Evolutionary conservation across 2,329 filamentous ascomycete genomes (phyloP), one percentile per base, ranked within the genome.

Genomic region (Zopfia rhizophila): DNA sequence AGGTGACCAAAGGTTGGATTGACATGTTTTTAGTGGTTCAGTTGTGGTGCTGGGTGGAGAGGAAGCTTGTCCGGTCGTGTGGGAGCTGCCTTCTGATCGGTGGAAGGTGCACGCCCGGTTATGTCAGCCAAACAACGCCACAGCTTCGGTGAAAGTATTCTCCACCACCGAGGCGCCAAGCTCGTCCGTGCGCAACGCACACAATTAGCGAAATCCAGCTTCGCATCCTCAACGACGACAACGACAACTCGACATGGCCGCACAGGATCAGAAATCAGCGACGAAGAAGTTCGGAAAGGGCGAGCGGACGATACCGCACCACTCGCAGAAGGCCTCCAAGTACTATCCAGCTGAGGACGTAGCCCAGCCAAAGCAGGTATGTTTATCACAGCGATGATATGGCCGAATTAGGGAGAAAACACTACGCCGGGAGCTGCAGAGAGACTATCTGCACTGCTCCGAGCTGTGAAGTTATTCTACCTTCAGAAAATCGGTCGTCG

Each of bases 291-390:
- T 96, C 85, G 91, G 91, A 83, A 94, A 94, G 86, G 90, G 90
- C 81, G 89, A 90, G 82, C 88, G 93, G 83, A 85, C 88, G 79
- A 88, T 97, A 78, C 91, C 90, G 78, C 86, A 89, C 79, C 78
- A 83, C 79, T 83, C 84, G 75, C 86, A 96, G 80, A 96, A 95
- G 90, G 93, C 93, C 73, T 87, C 90, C 85, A 97, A 97, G 84
- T 99, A 93, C 91, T 99, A 99, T 83, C 90, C 91, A 78, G 90
- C 91, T 75, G 89, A 95, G 79, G 93, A 97, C 80, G 89, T 93
- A 75, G 76, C 84, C 76, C 82, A 88, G 80, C 85, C 86, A 73
- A 96, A 92, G 87, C 93, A 95, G 90, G 94, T 99, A 86, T 85
- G 91, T 89, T 72, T 41, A 37, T 27, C 40, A 39, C 51, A 47